A percentile compares a stretch with the other conserved stretches of the same genome.
Conservation (phyloP, 2,329 filamentous ascomycete genomes). For the Scedosporium dehoogii region DNA sequence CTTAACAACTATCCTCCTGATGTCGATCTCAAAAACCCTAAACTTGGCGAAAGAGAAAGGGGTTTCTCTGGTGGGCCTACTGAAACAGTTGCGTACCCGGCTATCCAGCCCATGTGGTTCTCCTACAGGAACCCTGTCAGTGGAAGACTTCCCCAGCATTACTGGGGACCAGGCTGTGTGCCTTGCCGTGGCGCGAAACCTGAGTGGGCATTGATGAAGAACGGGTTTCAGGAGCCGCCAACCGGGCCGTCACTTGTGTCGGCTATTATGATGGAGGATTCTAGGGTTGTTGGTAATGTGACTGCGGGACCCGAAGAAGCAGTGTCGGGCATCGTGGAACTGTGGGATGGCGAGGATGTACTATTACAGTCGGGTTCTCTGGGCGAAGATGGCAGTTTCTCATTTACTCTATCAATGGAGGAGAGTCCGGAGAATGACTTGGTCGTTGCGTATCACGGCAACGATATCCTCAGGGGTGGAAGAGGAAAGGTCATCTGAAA, state of each 20-base stretch:
- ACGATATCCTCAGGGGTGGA: no score
- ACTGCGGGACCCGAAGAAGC: background rate
- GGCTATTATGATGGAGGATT: background rate
- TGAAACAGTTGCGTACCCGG: background rate
- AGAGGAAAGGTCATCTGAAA: no score
- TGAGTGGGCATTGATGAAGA: background rate
- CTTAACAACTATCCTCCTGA: background rate
- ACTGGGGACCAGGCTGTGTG: conserved; percentile 2
- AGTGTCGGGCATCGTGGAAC: background rate
- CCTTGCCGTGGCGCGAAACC: conserved; percentile 2
- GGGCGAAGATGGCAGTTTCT: background rate
- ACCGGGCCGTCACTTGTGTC: background rate
- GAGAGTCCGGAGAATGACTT: no score
- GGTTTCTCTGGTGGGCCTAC: background rate
- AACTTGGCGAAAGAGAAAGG: background rate
- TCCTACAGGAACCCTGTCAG: conserved; percentile 2
- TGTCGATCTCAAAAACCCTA: background rate
- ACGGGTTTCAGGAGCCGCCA: background rate
- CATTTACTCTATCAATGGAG: no score
- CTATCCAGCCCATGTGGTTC: conserved; percentile 1
- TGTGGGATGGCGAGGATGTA: background rate
- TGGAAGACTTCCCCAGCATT: background rate
- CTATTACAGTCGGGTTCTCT: background rate
- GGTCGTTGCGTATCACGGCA: no score
- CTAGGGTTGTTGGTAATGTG: background rate